Conservation (phyloP, 805 yeast species). For the Zygosaccharomyces bailii region DNA sequence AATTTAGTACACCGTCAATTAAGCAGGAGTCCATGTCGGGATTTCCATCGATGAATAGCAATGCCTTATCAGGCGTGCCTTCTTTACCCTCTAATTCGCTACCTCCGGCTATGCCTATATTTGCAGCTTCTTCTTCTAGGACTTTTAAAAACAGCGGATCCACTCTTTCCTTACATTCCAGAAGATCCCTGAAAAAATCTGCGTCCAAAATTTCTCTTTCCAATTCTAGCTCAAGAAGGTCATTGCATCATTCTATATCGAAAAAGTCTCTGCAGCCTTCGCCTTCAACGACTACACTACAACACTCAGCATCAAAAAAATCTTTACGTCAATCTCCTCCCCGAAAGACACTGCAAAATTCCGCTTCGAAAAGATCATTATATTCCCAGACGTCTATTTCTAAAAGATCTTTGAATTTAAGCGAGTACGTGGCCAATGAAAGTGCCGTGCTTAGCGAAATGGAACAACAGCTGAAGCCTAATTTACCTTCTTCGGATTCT, state of each 20-base stretch:
- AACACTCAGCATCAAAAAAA: constrained; percentile 21
- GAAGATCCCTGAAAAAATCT: constrained; percentile 13
- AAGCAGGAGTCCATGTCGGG: constrained; percentile 10
- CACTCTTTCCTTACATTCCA: constrained; percentile 20
- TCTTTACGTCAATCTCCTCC: constrained; percentile 14
- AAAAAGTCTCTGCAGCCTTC: constrained; percentile 15
- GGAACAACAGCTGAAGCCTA: constrained; percentile 16
- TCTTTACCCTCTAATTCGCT: constrained; percentile 15
- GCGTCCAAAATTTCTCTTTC: constrained; percentile 13
- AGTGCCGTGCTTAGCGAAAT: constrained; percentile 1
- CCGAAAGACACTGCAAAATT: constrained; percentile 27
- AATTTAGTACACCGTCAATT: constrained; percentile 30
- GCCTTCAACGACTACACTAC: constrained; percentile 7
- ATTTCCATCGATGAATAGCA: constrained; percentile 1
- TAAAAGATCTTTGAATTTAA: constrained; percentile 35
- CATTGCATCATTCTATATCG: constrained; percentile 16
- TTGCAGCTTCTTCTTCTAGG: constrained; percentile 31
- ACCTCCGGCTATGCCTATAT: constrained; percentile 23
- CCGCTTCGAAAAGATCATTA: constrained; percentile 33
- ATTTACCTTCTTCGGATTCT: constrained; percentile 22
- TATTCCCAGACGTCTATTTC: constrained; percentile 37
- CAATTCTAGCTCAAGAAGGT: constrained; percentile 11
- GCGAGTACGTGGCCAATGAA: constrained; percentile 26
- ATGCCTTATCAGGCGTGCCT: constrained; percentile 8
- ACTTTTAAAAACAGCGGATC: constrained; percentile 27